phyloP scores from a whole-genome alignment of 305 asterid species.

The Fraxinus nigra region DNA sequence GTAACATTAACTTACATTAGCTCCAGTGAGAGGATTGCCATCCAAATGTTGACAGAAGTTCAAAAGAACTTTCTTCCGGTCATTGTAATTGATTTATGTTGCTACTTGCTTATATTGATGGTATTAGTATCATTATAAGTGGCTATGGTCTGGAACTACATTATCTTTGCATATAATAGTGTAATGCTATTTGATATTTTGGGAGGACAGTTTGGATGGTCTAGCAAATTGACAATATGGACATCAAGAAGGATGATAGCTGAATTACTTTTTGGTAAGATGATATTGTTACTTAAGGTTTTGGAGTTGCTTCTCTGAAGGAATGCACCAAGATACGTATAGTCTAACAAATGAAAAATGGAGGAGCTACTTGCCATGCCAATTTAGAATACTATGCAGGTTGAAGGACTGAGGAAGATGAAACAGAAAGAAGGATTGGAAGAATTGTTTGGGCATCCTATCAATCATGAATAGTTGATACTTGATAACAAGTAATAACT shows the following conservation, averaged over 20 bases:
- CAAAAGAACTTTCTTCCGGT: background rate
- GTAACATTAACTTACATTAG: background rate
- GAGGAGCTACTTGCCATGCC: background rate
- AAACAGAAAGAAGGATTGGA: background rate
- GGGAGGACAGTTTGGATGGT: background rate
- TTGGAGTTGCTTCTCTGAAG: background rate
- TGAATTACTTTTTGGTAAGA: background rate
- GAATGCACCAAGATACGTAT: background rate
- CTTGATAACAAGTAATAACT: background rate
- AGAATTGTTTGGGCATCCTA: background rate
- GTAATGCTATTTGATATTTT: background rate
- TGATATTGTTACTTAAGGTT: background rate
- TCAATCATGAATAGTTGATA: background rate
- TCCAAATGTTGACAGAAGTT: background rate
- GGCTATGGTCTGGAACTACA: background rate
- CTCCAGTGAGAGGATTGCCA: background rate
- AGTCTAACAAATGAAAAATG: background rate
- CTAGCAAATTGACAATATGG: background rate
- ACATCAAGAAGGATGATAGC: background rate
- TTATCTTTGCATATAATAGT: background rate
- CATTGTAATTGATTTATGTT: background rate
- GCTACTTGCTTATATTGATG: background rate
- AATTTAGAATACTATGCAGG: background rate
- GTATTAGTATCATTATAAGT: background rate
- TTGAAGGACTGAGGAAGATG: background rate